Percentiles rank a stretch among this genome's conserved stretches.
Evolutionary conservation across 2,329 filamentous ascomycete species (phyloP).

Genomic region (Tolypocladium amazonense): DNA sequence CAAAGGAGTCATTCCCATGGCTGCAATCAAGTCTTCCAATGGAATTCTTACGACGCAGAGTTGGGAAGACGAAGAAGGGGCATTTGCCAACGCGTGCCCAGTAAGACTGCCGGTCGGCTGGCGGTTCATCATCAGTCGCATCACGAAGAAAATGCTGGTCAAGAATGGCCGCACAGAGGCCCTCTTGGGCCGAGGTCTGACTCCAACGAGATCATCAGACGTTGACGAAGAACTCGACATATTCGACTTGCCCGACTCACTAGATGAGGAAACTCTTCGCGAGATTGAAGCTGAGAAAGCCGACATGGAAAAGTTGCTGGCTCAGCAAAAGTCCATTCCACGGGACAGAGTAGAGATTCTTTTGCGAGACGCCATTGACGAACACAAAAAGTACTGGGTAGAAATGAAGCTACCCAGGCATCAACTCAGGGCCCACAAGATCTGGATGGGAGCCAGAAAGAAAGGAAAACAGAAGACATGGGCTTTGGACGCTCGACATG

Average conservation of each 20-base stretch:
- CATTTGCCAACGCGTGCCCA: slow-evolving; percentile 16
- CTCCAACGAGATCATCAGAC: slow-evolving; percentile 7
- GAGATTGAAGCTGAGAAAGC: slow-evolving; percentile 45
- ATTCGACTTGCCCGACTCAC: slow-evolving; percentile 16
- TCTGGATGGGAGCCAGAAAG: slow-evolving; percentile 50
- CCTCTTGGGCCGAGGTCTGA: slow-evolving; percentile 3
- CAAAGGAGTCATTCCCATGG: slow-evolving; percentile 14
- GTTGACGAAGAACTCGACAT: slow-evolving; percentile 33
- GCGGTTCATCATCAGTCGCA: slow-evolving; percentile 29
- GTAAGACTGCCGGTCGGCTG: slow-evolving; percentile 28
- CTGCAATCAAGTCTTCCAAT: slow-evolving; percentile 11
- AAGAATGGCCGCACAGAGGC: slow-evolving; percentile 13
- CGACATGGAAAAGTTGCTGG: slow-evolving; percentile 8
- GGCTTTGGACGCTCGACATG: slow-evolving; percentile 30
- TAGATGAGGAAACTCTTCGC: slow-evolving; percentile 45
- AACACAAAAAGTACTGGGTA: slow-evolving; percentile 45
- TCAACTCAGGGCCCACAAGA: slow-evolving; percentile 41
- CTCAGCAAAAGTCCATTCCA: slow-evolving; percentile 19
- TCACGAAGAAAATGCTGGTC: slow-evolving; percentile 28
- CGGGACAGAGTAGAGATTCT: slow-evolving; percentile 36
- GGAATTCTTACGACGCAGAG: slow-evolving; percentile 12
- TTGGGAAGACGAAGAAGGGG: slow-evolving; percentile 7
- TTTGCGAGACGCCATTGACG: slow-evolving; percentile 42
- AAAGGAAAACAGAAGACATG: slow-evolving; percentile 22
- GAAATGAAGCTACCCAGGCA: slow-evolving; percentile 44